Evolutionary conservation across 1,284 basidiomycete genomes (phyloP).

Genomic region (Apiotrichum akiyoshidainum): DNA sequence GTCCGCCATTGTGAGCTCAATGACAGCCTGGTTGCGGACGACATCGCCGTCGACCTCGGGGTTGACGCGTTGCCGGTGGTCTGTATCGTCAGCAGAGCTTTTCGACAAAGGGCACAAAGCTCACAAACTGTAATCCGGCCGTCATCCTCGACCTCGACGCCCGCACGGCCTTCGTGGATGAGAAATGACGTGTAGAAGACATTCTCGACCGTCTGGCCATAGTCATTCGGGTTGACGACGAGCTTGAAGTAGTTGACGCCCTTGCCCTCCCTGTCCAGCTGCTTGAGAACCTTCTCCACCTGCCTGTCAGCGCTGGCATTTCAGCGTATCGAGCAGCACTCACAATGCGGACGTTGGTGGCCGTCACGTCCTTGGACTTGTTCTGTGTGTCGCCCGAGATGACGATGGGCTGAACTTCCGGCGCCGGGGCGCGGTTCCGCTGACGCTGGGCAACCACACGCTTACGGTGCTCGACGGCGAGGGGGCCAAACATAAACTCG

Average conservation of each 20-base stretch:
- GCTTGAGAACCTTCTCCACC: constrained; percentile 27
- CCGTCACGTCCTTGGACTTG: constrained; percentile 27
- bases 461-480: constrained; percentile 25
- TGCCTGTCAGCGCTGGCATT: constrained; percentile 3
- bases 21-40: constrained; percentile 53
- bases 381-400: constrained; percentile 23
- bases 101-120: constrained; percentile 15
- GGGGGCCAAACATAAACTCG: constrained; percentile 52
- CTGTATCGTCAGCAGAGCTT: background rate
- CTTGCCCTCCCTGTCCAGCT: constrained; percentile 25
- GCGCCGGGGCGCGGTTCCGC: constrained; percentile 13
- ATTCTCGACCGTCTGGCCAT: constrained; percentile 56
- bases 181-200: constrained; percentile 58
- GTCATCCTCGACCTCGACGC: constrained; percentile 41
- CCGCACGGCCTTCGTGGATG: constrained; percentile 52
- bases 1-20: constrained; percentile 54
- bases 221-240: constrained; percentile 15
- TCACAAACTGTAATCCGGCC: constrained; percentile 52
- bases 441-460: constrained; percentile 3
- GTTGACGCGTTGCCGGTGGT: constrained; percentile 22
- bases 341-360: constrained; percentile 26
- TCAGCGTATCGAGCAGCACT: constrained; percentile 8
- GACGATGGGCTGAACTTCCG: background rate
- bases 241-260: constrained; percentile 51
- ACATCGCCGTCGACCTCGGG: constrained; percentile 34